A percentile compares a stretch with the other conserved stretches of the same genome.
Evolutionary conservation across 1,284 basidiomycete genomes (phyloP).

Genomic region (Ganoderma boninense): DNA sequence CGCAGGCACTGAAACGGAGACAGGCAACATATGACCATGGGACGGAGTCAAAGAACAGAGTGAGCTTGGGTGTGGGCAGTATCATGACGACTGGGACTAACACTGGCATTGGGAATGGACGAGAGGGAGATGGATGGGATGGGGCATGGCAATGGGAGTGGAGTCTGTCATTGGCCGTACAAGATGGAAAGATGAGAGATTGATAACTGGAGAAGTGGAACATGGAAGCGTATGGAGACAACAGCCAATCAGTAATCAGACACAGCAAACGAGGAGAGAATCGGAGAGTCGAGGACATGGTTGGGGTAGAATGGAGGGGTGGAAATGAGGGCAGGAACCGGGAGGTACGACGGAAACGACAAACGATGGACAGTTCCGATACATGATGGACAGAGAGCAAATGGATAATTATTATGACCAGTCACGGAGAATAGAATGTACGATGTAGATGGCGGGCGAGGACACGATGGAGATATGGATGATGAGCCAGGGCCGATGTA

Average conservation of each 20-base stretch:
- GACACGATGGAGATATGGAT: conserved; percentile 2
- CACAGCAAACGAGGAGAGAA: conserved; percentile 24
- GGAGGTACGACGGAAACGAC: conserved; percentile 8
- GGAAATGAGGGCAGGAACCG: neutral
- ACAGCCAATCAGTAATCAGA: conserved; percentile 26
- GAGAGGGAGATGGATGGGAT: conserved; percentile 8
- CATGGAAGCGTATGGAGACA: conserved; percentile 26
- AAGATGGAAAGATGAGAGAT: conserved; percentile 12
- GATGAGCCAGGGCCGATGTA: conserved; percentile 5
- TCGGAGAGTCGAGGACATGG: neutral
- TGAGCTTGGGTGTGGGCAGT: neutral
- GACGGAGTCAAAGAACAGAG: conserved; percentile 9
- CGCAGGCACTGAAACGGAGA: conserved; percentile 11
- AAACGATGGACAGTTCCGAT: conserved; percentile 29
- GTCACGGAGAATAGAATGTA: conserved; percentile 21
- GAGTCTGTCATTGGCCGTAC: conserved; percentile 19
- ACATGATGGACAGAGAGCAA: conserved; percentile 32
- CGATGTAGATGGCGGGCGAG: conserved; percentile 7
- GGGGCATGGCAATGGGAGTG: conserved; percentile 11
- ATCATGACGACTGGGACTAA: neutral
- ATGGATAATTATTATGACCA: conserved; percentile 20
- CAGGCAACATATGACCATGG: conserved; percentile 16
- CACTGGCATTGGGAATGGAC: neutral
- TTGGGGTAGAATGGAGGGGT: neutral
- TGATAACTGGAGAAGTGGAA: neutral